phyloP scores from a whole-genome alignment of 306 rosid genomes.

The Cicer chorassanicum region DNA sequence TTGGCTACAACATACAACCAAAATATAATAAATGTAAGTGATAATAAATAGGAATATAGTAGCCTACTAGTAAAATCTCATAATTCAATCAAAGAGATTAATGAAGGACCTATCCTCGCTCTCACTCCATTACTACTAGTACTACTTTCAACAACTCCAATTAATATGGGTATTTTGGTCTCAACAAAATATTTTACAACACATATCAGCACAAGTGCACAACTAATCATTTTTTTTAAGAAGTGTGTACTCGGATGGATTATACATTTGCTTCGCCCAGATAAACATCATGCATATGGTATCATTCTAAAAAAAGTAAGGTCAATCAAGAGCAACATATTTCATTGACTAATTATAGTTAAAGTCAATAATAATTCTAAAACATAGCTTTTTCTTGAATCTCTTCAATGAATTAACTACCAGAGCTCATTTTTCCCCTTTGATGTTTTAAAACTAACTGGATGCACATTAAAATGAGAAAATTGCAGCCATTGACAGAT shows the following conservation, averaged over 20 bases:
- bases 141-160: neutral
- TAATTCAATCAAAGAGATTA: too few relatives aligned
- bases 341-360: neutral
- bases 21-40: too few relatives aligned
- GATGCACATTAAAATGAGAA: neutral
- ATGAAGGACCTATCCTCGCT: too few relatives aligned
- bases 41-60: too few relatives aligned
- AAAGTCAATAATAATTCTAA: constrained; percentile 9
- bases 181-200: neutral
- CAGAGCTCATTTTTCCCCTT: neutral
- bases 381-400: neutral
- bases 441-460: neutral
- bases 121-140: neutral
- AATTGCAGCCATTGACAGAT: neutral
- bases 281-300: neutral
- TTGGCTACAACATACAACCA: too few relatives aligned
- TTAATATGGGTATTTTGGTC: neutral
- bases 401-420: neutral
- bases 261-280: neutral
- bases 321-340: neutral
- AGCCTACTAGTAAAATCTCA: too few relatives aligned
- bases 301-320: neutral
- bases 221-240: neutral
- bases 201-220: neutral
- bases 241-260: too few relatives aligned